Base-by-base conservation (phyloP, 169 alveolate species). In the Fabrea salina region DNA sequence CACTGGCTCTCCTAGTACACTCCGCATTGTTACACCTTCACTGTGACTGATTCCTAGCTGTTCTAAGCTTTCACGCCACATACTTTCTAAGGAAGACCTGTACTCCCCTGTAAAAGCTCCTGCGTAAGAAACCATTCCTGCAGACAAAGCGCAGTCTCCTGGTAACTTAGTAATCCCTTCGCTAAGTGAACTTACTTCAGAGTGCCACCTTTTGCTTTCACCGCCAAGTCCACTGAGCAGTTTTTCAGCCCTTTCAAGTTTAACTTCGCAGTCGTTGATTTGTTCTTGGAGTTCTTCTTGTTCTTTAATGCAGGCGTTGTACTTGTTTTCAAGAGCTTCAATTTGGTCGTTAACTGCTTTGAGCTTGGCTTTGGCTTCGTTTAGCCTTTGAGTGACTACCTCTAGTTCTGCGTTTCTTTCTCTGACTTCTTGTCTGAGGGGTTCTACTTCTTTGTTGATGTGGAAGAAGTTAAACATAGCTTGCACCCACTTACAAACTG, bases 41-140 rank as follows among this genome's bases (percentile, higher is more conserved):
- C 91, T 82, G 56, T 89, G 93, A 37, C 84, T 92, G 16, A 94
- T 90, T 22, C 87, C 80, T 43, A 84, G 87, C 27, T 74, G 79
- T 30, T 85, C 89, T 30, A 93, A 82, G 68, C 84, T 54, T 53
- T 88, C 81, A 58, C 89, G 85, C 98, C 97, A 96, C 37, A 82
- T 82, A 7, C 84, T 83, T 68, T 95, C 97, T 33, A 95, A 86
- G 30, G 88, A 95, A 6, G 61, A 58, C 72, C 99, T 89, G 80
- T 91, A 96, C 39, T 88, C 79, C 19, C 97, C 90, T n/a, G 97
- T 94, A 87, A 97, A 97, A 13, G 99, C 97, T 47, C 99, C 99
- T 4, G 95, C 95, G 74, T 89, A 85, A 1, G 97, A 93, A 11
- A 91, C 86, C 97, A 94, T 90, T 22, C 96, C 98, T 16, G 97